phyloP scores from a whole-genome alignment of 2,329 filamentous ascomycete genomes.

The Drechslera avenae region DNA sequence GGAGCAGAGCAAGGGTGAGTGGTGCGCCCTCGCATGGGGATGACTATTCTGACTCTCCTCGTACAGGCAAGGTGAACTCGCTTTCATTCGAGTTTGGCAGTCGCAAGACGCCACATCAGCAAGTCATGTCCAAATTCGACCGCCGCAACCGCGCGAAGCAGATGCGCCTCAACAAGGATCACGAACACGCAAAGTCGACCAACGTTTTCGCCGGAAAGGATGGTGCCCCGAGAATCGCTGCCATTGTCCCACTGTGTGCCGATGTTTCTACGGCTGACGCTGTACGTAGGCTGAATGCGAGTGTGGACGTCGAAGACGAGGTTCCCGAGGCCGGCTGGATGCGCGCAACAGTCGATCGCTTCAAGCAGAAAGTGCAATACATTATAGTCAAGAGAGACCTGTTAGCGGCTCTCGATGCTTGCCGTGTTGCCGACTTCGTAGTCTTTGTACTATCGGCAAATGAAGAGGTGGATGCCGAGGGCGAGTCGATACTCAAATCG shows the following conservation, averaged over 20 bases:
- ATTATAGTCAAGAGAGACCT: constrained; percentile 75
- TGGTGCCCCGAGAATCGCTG: constrained; percentile 85
- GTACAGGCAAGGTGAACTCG: constrained; percentile 73
- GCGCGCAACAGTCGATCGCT: constrained; percentile 78
- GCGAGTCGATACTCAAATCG: constrained; percentile 82
- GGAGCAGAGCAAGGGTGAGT: constrained; percentile 78
- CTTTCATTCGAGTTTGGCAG: constrained; percentile 65
- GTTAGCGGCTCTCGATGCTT: constrained; percentile 79
- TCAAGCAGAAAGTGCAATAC: constrained; percentile 94
- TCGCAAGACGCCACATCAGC: constrained; percentile 90
- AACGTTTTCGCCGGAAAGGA: constrained; percentile 85
- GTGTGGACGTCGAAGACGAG: constrained; percentile 76
- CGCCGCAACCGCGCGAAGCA: constrained; percentile 94
- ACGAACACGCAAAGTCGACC: constrained; percentile 77
- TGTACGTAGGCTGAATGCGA: constrained; percentile 73
- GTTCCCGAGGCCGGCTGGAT: constrained; percentile 63
- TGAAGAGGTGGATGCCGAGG: constrained; percentile 81
- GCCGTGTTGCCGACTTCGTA: constrained; percentile 88
- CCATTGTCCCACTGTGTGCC: constrained; percentile 80
- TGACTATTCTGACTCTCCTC: constrained; percentile 20
- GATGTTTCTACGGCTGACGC: constrained; percentile 71
- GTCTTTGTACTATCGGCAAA: constrained; percentile 81
- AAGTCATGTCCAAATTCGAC: constrained; percentile 97
- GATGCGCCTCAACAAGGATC: constrained; percentile 80
- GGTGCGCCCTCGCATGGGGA: neutral